phyloP scores from a whole-genome alignment of 2,329 filamentous ascomycete genomes.

The Madurella mycetomatis region DNA sequence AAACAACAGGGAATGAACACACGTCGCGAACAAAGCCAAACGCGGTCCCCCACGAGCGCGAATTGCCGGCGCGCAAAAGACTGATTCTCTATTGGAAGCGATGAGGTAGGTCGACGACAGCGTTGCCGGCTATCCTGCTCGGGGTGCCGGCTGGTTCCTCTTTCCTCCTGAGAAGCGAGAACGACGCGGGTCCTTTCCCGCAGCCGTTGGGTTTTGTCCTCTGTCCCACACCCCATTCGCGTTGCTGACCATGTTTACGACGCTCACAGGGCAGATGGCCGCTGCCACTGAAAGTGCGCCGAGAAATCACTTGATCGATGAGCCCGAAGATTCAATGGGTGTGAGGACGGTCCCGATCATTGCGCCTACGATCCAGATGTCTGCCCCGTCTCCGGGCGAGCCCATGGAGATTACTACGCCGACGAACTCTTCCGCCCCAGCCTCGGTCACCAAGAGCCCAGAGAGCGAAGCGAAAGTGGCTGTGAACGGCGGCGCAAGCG shows the following conservation, averaged over 20 bases:
- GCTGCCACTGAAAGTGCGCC: slow-evolving; percentile 49
- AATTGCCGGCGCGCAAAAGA: slow-evolving; percentile 11
- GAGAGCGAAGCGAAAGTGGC: slow-evolving; percentile 33
- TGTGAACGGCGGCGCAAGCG: slow-evolving; percentile 25
- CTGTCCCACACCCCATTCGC: slow-evolving; percentile 3
- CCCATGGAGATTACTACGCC: slow-evolving; percentile 60
- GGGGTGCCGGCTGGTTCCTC: slow-evolving; percentile 9
- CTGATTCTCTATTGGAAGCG: slow-evolving; percentile 10
- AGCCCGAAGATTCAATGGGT: slow-evolving; percentile 43
- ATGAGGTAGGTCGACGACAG: slow-evolving; percentile 21
- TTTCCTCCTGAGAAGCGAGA: neutral
- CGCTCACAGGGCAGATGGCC: slow-evolving; percentile 45
- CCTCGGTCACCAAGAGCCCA: slow-evolving; percentile 42
- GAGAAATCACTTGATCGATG: slow-evolving; percentile 39
- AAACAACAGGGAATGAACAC: slow-evolving; percentile 11
- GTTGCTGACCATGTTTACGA: slow-evolving; percentile 18
- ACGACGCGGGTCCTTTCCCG: neutral
- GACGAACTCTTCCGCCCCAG: slow-evolving; percentile 41
- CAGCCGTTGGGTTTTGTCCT: neutral
- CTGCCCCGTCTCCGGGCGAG: slow-evolving; percentile 53
- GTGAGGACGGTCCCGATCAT: slow-evolving; percentile 55
- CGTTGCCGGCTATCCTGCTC: too few relatives aligned
- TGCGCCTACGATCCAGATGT: slow-evolving; percentile 54
- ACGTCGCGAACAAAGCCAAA: slow-evolving; percentile 4
- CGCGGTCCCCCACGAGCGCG: slow-evolving; percentile 3